Evolutionary conservation across 2,329 filamentous ascomycete species (phyloP).

Genomic region (Aschersonia sp.): DNA sequence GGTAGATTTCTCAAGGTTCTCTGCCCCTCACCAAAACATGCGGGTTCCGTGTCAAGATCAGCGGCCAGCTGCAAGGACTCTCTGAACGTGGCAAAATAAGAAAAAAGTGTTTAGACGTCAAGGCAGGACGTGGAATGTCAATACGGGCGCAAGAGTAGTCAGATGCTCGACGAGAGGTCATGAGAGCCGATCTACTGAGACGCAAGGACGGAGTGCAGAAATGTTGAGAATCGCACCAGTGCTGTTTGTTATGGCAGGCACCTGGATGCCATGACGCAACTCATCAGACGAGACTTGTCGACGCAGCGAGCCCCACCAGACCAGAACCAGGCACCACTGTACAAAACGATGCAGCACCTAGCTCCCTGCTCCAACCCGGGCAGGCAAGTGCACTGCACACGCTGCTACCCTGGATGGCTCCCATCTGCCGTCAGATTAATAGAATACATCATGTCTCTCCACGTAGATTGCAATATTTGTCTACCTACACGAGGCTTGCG

Average conservation of each 20-base stretch:
- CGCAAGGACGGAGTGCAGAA: background rate
- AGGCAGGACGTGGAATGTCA: too few species aligned
- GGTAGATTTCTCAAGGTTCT: background rate
- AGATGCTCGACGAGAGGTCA: too few species aligned
- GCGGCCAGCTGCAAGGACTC: too few species aligned
- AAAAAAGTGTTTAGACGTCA: too few species aligned
- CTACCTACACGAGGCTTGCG: background rate
- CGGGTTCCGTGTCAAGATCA: background rate
- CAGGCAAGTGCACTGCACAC: too few species aligned
- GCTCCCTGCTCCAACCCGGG: too few species aligned
- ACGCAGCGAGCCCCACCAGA: background rate
- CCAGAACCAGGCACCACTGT: background rate
- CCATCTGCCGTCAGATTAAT: too few species aligned
- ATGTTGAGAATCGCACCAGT: background rate
- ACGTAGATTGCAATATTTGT: background rate
- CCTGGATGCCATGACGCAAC: conserved; percentile 19
- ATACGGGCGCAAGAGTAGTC: too few species aligned
- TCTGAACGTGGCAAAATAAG: too few species aligned
- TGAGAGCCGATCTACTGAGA: background rate
- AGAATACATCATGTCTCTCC: too few species aligned
- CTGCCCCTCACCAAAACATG: background rate
- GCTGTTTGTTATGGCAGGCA: conserved; percentile 9
- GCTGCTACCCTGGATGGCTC: too few species aligned
- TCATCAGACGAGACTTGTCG: background rate
- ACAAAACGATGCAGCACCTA: too few species aligned